phyloP scores from a whole-genome alignment of 495 filamentous ascomycete genomes.

The Parachaetomium inaequale region DNA sequence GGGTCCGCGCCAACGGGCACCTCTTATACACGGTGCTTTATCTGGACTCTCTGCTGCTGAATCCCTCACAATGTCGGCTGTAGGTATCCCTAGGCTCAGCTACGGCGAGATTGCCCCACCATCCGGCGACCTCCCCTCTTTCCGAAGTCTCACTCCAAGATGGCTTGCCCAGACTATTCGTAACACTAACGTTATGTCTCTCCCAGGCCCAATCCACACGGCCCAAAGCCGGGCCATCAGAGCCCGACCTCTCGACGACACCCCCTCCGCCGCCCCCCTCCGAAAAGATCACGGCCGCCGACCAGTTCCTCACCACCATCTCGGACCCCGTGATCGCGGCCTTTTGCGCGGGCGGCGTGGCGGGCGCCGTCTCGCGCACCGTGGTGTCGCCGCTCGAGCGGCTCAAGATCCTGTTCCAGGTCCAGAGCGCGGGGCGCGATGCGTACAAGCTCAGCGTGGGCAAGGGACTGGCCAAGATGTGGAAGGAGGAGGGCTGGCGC shows the following conservation, averaged over 20 bases:
- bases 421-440: constrained; percentile 84
- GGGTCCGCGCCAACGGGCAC: neutral
- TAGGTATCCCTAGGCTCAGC: constrained; percentile 22
- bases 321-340: constrained; percentile 82
- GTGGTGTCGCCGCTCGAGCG: constrained; percentile 95
- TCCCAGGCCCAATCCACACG: constrained; percentile 2
- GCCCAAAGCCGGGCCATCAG: constrained; percentile 8
- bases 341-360: constrained; percentile 93
- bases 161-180: neutral
- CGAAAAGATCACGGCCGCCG: constrained; percentile 13
- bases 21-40: neutral
- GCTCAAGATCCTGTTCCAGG: constrained; percentile 94
- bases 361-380: constrained; percentile 93
- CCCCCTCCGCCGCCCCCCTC: constrained; percentile 14
- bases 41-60: constrained; percentile 4
- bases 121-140: neutral
- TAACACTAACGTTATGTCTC: neutral
- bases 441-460: constrained; percentile 90
- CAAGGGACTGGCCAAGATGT: constrained; percentile 89
- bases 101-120: neutral
- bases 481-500: constrained; percentile 90
- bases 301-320: constrained; percentile 47
- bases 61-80: constrained; percentile 33
- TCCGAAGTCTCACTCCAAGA: neutral
- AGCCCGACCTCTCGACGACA: neutral